These are phyloP conservation scores for Davidsoniella eucalypti DNA, from an alignment of 2,329 filamentous ascomycete species.

Conservation along the genomic window DNA sequence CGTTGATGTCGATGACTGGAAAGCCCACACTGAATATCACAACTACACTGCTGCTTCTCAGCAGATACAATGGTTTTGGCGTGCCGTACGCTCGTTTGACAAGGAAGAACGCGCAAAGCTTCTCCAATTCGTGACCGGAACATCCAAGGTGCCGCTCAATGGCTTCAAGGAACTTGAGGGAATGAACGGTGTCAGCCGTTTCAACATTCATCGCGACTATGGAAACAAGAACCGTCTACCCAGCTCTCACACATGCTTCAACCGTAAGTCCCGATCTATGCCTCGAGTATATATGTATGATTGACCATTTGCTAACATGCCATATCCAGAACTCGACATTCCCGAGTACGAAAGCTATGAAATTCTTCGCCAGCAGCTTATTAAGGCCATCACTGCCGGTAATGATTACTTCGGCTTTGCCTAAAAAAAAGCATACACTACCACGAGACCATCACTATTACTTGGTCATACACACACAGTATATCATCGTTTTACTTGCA, in stretches of 20 bases:
- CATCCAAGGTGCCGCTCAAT: constrained; percentile 93
- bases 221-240: constrained; percentile 90
- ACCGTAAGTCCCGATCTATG: constrained; percentile 52
- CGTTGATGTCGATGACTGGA: constrained; percentile 98
- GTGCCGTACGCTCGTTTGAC: constrained; percentile 89
- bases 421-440: constrained; percentile 29
- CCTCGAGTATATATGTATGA: neutral
- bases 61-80: constrained; percentile 99
- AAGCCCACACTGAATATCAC: constrained; percentile 96
- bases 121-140: constrained; percentile 94
- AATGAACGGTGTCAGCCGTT: constrained; percentile 95
- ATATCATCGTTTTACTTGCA: constrained; percentile 5
- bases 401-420: constrained; percentile 97
- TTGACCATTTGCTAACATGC: neutral
- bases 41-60: constrained; percentile 90
- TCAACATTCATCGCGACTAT: constrained; percentile 98
- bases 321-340: constrained; percentile 71
- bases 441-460: neutral
- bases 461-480: constrained; percentile 5
- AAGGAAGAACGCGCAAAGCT: constrained; percentile 97
- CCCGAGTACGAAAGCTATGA: constrained; percentile 98
- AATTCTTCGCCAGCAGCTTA: constrained; percentile 65
- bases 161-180: constrained; percentile 98
- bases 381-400: constrained; percentile 94
- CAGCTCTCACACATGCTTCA: constrained; percentile 97